Evolutionary conservation across 148 eudicot genomes (phyloP).

Genomic region (Heliosperma pusillum): DNA sequence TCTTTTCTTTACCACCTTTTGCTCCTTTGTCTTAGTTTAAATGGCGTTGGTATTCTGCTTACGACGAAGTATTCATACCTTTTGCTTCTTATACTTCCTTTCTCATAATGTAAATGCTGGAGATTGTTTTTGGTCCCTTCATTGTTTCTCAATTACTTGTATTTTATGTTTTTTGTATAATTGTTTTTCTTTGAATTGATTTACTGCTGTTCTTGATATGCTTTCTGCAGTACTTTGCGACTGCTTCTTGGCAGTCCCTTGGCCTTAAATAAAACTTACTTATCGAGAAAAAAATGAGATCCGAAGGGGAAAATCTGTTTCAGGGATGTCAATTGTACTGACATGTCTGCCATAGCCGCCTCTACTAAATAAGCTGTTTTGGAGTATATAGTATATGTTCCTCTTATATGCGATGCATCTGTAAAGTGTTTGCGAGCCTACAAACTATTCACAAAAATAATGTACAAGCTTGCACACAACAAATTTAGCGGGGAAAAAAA

Average conservation of each 20-base stretch:
- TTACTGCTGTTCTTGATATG: too few relatives aligned
- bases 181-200: too few relatives aligned
- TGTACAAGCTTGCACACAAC: slow-evolving; percentile 29
- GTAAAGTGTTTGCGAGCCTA: slow-evolving; percentile 18
- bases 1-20: too few relatives aligned
- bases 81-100: too few relatives aligned
- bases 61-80: too few relatives aligned
- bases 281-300: neutral
- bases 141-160: neutral
- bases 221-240: too few relatives aligned
- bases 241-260: too few relatives aligned
- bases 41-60: too few relatives aligned
- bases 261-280: too few relatives aligned
- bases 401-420: slow-evolving; percentile 10
- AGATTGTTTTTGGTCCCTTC: too few relatives aligned
- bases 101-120: too few relatives aligned
- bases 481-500: slow-evolving; percentile 18
- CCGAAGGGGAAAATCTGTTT: slow-evolving; percentile 3
- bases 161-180: slow-evolving; percentile 14
- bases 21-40: too few relatives aligned
- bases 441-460: slow-evolving; percentile 11
- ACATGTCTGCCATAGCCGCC: neutral
- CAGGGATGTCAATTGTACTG: slow-evolving; percentile 1
- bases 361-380: neutral
- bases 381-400: neutral